These are phyloP conservation scores for Pythium rishiriense DNA, from an alignment of 352 stramenopile genomes.

Conservation along the genomic window DNA sequence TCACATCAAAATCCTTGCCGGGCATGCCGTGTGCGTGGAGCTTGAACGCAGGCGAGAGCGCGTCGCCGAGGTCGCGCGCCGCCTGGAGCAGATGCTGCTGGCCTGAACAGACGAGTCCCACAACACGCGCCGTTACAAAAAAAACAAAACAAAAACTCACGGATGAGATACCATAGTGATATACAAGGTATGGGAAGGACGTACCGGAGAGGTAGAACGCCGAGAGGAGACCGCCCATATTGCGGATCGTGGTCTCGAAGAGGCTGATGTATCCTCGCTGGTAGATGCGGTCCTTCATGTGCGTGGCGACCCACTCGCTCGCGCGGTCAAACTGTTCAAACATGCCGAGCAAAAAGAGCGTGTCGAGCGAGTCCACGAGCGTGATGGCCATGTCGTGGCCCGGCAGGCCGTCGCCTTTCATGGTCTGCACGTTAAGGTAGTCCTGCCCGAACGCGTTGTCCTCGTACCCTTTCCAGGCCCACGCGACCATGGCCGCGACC, in stretches of 20 bases:
- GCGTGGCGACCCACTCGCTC: slow-evolving; percentile 57
- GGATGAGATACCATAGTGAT: too few relatives aligned
- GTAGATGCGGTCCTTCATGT: slow-evolving; percentile 75
- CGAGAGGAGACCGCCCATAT: slow-evolving; percentile 71
- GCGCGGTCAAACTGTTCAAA: slow-evolving; percentile 77
- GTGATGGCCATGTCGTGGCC: slow-evolving; percentile 78
- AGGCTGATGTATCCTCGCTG: slow-evolving; percentile 62
- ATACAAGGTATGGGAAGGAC: background rate
- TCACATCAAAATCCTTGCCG: slow-evolving; percentile 65
- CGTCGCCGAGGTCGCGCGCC: slow-evolving; percentile 62
- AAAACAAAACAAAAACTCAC: too few relatives aligned
- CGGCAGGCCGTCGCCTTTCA: slow-evolving; percentile 53
- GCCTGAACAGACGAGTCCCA: slow-evolving; percentile 16
- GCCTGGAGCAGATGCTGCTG: slow-evolving; percentile 57
- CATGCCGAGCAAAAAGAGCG: slow-evolving; percentile 72
- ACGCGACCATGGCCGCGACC: slow-evolving; percentile 65
- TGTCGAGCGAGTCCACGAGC: slow-evolving; percentile 79
- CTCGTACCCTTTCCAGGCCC: slow-evolving; percentile 82
- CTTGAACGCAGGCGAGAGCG: slow-evolving; percentile 60
- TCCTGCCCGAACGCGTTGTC: slow-evolving; percentile 71
- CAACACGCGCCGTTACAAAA: too few relatives aligned
- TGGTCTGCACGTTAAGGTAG: slow-evolving; percentile 64
- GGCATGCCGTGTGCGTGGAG: slow-evolving; percentile 55
- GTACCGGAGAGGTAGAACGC: slow-evolving; percentile 63
- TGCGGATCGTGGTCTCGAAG: slow-evolving; percentile 82